A percentile compares a stretch with the other conserved stretches of the same genome.
Conservation (phyloP, 2,329 filamentous ascomycete genomes). For the Apiospora pterosperma region DNA sequence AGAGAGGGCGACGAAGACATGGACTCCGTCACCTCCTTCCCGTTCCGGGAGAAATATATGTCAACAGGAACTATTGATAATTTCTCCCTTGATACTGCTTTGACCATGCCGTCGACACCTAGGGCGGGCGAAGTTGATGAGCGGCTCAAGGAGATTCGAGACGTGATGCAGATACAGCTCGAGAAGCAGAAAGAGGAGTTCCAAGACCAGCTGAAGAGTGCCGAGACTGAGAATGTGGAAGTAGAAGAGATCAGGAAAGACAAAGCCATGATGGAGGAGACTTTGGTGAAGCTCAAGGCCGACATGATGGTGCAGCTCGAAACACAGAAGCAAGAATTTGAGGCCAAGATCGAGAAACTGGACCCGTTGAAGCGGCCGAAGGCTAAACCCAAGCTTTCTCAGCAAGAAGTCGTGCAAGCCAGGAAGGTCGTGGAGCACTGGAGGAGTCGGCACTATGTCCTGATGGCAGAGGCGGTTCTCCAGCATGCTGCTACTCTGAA, state of each 20-base stretch:
- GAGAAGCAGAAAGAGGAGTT: conserved; percentile 84
- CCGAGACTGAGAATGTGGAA: conserved; percentile 72
- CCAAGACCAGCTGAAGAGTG: conserved; percentile 70
- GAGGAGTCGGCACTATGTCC: conserved; percentile 82
- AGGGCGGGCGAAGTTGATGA: conserved; percentile 75
- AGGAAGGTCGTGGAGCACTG: conserved; percentile 68
- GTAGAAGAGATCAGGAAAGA: conserved; percentile 81
- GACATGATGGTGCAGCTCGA: conserved; percentile 87
- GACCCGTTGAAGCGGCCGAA: conserved; percentile 60
- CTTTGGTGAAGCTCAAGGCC: conserved; percentile 71
- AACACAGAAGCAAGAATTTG: conserved; percentile 79
- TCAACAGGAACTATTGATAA: conserved; percentile 94
- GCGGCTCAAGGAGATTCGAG: conserved; percentile 67
- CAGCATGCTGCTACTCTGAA: conserved; percentile 86
- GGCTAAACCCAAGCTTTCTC: conserved; percentile 62
- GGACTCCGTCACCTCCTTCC: conserved; percentile 85
- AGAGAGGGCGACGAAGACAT: conserved; percentile 85
- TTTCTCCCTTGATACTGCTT: conserved; percentile 87
- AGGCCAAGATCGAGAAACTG: conserved; percentile 77
- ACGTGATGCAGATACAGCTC: conserved; percentile 79
- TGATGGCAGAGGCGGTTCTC: conserved; percentile 88
- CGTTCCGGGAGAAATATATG: conserved; percentile 89
- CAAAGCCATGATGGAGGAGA: conserved; percentile 82
- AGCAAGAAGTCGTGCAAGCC: conserved; percentile 69
- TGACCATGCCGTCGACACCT: conserved; percentile 94